phyloP scores from a whole-genome alignment of 2,329 filamentous ascomycete species.

The Sclerotiophoma versabilis region DNA sequence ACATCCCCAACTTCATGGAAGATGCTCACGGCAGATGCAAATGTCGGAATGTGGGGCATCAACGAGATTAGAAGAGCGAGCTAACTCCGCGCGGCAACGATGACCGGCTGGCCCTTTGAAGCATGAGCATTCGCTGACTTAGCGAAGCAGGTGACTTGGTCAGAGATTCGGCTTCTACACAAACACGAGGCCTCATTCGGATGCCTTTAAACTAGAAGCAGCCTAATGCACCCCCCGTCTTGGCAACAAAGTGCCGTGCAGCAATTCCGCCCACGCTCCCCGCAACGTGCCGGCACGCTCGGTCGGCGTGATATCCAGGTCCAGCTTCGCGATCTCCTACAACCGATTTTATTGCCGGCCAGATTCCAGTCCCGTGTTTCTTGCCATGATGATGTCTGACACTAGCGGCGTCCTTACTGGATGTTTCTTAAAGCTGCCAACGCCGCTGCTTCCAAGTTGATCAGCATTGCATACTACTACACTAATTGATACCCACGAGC shows the following conservation, averaged over 20 bases:
- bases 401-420: slow-evolving; percentile 24
- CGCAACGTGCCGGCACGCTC: slow-evolving; percentile 39
- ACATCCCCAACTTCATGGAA: slow-evolving; percentile 4
- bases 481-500: slow-evolving; percentile 18
- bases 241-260: slow-evolving; percentile 34
- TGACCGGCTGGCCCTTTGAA: slow-evolving; percentile 7
- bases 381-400: slow-evolving; percentile 32
- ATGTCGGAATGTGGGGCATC: slow-evolving; percentile 11
- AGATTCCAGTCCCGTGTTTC: slow-evolving; percentile 30
- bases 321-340: slow-evolving; percentile 20
- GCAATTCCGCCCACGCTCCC: slow-evolving; percentile 33
- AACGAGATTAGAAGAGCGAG: slow-evolving; percentile 7
- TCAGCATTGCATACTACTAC: slow-evolving; percentile 5
- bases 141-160: slow-evolving; percentile 4
- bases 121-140: slow-evolving; percentile 13
- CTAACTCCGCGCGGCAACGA: slow-evolving; percentile 12
- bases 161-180: slow-evolving; percentile 3
- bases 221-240: background rate
- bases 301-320: slow-evolving; percentile 18
- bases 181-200: background rate
- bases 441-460: slow-evolving; percentile 8
- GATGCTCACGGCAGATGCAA: slow-evolving; percentile 7
- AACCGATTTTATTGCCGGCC: slow-evolving; percentile 38
- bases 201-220: background rate
- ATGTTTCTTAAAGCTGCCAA: slow-evolving; percentile 24